A percentile compares a stretch with the other conserved stretches of the same genome.
Conservation (phyloP, 1,284 basidiomycete species). For the Rhodotorula sp. region DNA sequence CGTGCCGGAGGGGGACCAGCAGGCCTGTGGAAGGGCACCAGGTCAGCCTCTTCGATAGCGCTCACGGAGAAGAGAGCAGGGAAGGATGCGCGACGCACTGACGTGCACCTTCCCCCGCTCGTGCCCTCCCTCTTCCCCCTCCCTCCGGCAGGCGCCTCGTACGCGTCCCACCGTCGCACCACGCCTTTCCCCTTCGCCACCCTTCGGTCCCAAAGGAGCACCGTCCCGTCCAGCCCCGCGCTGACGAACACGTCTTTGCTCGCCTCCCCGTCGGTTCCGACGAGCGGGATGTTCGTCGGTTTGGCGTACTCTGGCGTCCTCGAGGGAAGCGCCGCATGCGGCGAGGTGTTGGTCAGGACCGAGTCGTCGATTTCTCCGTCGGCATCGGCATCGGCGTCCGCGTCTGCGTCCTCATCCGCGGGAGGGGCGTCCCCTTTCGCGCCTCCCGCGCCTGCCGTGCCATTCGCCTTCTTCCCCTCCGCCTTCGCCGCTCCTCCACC, state of each 20-base stretch:
- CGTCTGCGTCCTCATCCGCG: conserved; percentile 33
- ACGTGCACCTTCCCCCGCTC: conserved; percentile 78
- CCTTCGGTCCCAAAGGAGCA: conserved; percentile 86
- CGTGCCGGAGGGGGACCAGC: conserved; percentile 85
- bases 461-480: conserved; percentile 36
- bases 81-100: conserved; percentile 55
- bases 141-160: neutral
- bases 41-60: no score
- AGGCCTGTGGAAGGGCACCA: conserved; percentile 63
- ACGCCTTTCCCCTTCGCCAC: conserved; percentile 59
- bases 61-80: neutral
- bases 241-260: conserved; percentile 86
- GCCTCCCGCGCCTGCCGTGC: no score
- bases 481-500: conserved; percentile 21
- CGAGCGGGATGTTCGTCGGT: conserved; percentile 12
- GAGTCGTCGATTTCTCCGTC: conserved; percentile 42
- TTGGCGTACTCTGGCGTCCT: conserved; percentile 2
- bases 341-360: conserved; percentile 6
- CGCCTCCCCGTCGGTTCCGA: conserved; percentile 55
- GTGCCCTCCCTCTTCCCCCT: conserved; percentile 2
- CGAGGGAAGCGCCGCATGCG: conserved; percentile 20
- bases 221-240: conserved; percentile 86
- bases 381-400: conserved; percentile 49
- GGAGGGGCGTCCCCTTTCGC: conserved; percentile 17
- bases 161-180: conserved; percentile 26